Evolutionary conservation across 371 early-diverging fungal species (phyloP).

Genomic region (Haplosporangium sp.): DNA sequence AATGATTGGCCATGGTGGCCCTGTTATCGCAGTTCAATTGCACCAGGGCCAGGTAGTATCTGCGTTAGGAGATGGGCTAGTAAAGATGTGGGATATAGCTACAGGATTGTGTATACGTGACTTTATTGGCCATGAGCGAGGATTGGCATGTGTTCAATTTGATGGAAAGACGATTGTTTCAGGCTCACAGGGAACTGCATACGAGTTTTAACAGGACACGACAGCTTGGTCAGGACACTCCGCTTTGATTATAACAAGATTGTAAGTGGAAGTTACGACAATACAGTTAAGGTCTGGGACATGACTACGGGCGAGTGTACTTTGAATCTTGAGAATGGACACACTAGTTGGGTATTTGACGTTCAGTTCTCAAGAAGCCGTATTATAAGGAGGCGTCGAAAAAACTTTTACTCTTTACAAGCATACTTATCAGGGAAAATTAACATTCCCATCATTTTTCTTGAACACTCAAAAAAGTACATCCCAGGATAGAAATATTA

Average conservation of each 20-base stretch:
- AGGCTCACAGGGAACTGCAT: conserved; percentile 88
- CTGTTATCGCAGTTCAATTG: conserved; percentile 90
- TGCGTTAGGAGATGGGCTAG: conserved; percentile 87
- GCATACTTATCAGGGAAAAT: not conserved
- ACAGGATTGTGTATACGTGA: conserved; percentile 75
- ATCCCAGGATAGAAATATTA: conserved; percentile 84
- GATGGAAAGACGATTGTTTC: conserved; percentile 90
- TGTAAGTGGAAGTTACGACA: conserved; percentile 92
- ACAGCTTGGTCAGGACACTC: conserved; percentile 92
- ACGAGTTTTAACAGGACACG: conserved; percentile 85
- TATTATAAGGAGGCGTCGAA: conserved; percentile 73
- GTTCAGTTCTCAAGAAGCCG: conserved; percentile 84
- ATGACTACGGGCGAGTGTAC: conserved; percentile 62
- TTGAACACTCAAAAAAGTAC: conserved; percentile 57
- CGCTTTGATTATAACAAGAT: conserved; percentile 75
- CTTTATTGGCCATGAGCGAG: conserved; percentile 82
- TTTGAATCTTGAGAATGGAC: conserved; percentile 71
- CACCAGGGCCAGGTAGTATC: conserved; percentile 78
- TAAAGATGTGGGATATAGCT: conserved; percentile 88
- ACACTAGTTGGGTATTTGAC: conserved; percentile 95
- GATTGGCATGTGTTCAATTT: conserved; percentile 94
- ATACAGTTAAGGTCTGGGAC: conserved; percentile 96
- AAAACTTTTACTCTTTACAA: not conserved
- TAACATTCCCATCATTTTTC: not conserved
- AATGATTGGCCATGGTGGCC: conserved; percentile 85